Base-by-base conservation (phyloP, 164 flowering plant species). In the Piper longum region DNA sequence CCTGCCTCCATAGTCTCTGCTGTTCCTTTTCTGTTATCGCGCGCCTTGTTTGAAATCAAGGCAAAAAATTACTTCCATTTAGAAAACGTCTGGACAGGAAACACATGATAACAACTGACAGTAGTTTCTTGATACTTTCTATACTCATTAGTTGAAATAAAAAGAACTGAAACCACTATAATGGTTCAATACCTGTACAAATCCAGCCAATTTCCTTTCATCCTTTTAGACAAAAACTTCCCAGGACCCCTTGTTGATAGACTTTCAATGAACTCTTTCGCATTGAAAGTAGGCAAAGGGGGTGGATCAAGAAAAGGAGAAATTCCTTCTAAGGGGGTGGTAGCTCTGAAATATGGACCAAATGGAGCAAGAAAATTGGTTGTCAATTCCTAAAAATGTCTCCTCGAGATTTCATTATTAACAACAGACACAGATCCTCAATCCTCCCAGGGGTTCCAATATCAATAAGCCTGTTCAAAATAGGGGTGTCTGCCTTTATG, bases 401-500 rank as follows among this genome's bases (percentile, higher is more conserved):
- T 80, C 45, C 96, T 86, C 70, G 91, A 70, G 62, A 95, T 89
- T 78, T 95, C 99, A 75, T 91, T 95, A 77, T 95, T 95, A 43
- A 95, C 97, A 68, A 95, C 93, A 19, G 99, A 89, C 99, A 95
- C 89, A 1, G 98, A 91, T 89, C 99, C 77, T 89, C 99, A 71
- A 89, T 84, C 76, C 93, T 80, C 1, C 96, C 88, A 26, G 88
- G 85, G 77, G 86, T 66, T 58, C 98, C 99, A n/a, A 89, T 98
- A 78, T 95, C 96, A 72, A 91, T 71, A 66, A 95, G 95, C 73
- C 98, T 83, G 76, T 95, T 95, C 74, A 95, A 72, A 65, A 95
- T 80, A 69, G 96, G 82, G 56, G 98, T 89, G 73, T 95, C 98
- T 7, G 99, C 98, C 73, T 91, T 91, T 11, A 85, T 89, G 61